These are phyloP conservation scores for Solanum hybrid DNA, from an alignment of 305 asterid species.

Conservation along the genomic window DNA sequence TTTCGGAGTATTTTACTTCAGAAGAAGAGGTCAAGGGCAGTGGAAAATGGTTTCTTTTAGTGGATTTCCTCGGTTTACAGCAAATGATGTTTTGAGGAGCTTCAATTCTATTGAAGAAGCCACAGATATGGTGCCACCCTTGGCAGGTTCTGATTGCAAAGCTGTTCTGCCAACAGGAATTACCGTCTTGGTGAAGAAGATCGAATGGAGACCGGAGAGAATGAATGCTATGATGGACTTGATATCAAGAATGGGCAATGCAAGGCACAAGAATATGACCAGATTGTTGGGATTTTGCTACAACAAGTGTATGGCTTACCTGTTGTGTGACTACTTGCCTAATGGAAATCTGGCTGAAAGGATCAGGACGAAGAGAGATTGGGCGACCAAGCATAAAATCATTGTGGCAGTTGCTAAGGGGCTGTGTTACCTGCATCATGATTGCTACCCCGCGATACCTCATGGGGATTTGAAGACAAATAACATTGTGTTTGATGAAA, in stretches of 20 bases:
- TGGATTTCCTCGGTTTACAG: slow-evolving; percentile 68
- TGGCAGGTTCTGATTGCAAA: slow-evolving; percentile 41
- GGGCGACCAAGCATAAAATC: slow-evolving; percentile 55
- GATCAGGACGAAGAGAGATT: slow-evolving; percentile 38
- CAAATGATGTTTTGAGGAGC: slow-evolving; percentile 72
- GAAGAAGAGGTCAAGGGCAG: slow-evolving; percentile 28
- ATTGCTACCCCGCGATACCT: slow-evolving; percentile 67
- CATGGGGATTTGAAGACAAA: slow-evolving; percentile 67
- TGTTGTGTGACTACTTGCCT: slow-evolving; percentile 66
- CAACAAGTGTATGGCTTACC: slow-evolving; percentile 49
- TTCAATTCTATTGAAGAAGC: slow-evolving; percentile 33
- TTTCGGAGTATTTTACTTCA: slow-evolving; percentile 49
- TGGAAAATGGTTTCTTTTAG: slow-evolving; percentile 69
- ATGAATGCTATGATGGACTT: slow-evolving; percentile 27
- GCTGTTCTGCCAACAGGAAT: slow-evolving; percentile 78
- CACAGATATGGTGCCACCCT: slow-evolving; percentile 10
- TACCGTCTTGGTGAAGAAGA: slow-evolving; percentile 65
- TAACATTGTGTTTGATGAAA: slow-evolving; percentile 69
- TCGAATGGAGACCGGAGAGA: slow-evolving; percentile 50
- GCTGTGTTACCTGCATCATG: slow-evolving; percentile 71
- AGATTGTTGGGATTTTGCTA: slow-evolving; percentile 70
- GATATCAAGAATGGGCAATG: slow-evolving; percentile 47
- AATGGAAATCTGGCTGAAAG: slow-evolving; percentile 57
- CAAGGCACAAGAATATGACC: slow-evolving; percentile 63
- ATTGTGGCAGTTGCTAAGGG: slow-evolving; percentile 62